These are phyloP conservation scores for Stachybotrys elegans DNA, from an alignment of 2,329 filamentous ascomycete genomes.

Conservation along the genomic window DNA sequence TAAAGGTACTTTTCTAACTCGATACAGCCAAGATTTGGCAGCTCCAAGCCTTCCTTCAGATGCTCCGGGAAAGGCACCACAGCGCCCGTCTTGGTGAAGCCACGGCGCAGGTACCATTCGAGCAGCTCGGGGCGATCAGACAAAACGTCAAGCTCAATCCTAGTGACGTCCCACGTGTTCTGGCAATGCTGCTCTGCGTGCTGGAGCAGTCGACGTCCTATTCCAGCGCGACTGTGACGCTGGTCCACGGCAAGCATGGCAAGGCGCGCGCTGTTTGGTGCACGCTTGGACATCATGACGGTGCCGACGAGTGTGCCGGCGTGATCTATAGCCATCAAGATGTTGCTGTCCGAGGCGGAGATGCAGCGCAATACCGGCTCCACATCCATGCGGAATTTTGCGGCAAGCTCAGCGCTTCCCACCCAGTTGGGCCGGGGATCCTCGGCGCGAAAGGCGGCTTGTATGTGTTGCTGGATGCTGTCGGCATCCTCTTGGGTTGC, in stretches of 20 bases:
- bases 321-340: constrained; percentile 21
- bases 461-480: constrained; percentile 28
- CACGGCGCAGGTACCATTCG: constrained; percentile 28
- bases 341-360: constrained; percentile 16
- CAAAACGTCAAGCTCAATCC: constrained; percentile 27
- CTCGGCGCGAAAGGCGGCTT: constrained; percentile 33
- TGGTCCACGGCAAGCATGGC: constrained; percentile 29
- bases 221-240: constrained; percentile 20
- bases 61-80: constrained; percentile 26
- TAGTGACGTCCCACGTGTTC: constrained; percentile 18
- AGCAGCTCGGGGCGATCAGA: constrained; percentile 25
- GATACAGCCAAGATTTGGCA: too few relatives aligned
- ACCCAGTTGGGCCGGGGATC: constrained; percentile 31
- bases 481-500: constrained; percentile 30
- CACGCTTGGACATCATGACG: constrained; percentile 19
- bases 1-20: too few relatives aligned
- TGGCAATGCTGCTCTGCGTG: constrained; percentile 25
- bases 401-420: constrained; percentile 49
- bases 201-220: constrained; percentile 26
- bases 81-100: constrained; percentile 28
- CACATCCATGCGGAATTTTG: constrained; percentile 64
- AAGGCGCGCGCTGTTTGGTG: constrained; percentile 21
- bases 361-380: constrained; percentile 56
- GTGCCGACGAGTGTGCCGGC: constrained; percentile 18
- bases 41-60: too few relatives aligned